Conservation (phyloP, 805 yeast genomes). For the Zygoascus tannicola region DNA sequence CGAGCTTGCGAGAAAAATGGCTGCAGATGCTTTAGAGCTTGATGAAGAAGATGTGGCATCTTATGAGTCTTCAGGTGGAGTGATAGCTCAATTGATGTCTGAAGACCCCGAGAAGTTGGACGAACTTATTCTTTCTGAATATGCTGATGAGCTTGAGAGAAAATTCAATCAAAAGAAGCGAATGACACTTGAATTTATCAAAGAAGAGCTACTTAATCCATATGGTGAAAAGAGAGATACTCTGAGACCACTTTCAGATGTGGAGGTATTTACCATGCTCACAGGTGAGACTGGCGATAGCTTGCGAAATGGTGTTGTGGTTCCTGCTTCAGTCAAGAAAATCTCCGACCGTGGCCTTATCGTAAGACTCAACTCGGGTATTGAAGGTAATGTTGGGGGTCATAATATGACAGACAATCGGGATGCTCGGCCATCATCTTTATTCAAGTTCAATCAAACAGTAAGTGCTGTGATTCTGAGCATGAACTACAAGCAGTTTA, state of each 20-base stretch:
- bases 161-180: slow-evolving; percentile 52
- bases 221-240: slow-evolving; percentile 77
- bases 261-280: slow-evolving; percentile 76
- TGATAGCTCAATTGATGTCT: slow-evolving; percentile 62
- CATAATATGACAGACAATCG: slow-evolving; percentile 30
- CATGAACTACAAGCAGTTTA: slow-evolving; percentile 65
- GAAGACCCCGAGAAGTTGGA: slow-evolving; percentile 71
- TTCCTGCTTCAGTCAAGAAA: slow-evolving; percentile 65
- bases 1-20: slow-evolving; percentile 92
- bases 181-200: slow-evolving; percentile 73
- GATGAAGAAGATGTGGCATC: slow-evolving; percentile 89
- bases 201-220: slow-evolving; percentile 78
- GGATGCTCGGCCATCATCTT: slow-evolving; percentile 18
- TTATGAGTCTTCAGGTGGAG: slow-evolving; percentile 71
- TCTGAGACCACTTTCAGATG: slow-evolving; percentile 52
- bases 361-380: slow-evolving; percentile 45
- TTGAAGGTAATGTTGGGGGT: slow-evolving; percentile 44
- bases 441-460: slow-evolving; percentile 54
- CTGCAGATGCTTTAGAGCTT: slow-evolving; percentile 92
- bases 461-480: slow-evolving; percentile 70
- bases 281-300: slow-evolving; percentile 77
- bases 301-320: slow-evolving; percentile 57
- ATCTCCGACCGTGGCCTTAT: slow-evolving; percentile 41
- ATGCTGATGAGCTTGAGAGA: slow-evolving; percentile 78
- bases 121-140: slow-evolving; percentile 80